A percentile compares a stretch with the other conserved stretches of the same genome.
These are phyloP conservation scores for Trichoderma afroharzianum DNA, from an alignment of 2,329 filamentous ascomycete species.

Conservation along the genomic window DNA sequence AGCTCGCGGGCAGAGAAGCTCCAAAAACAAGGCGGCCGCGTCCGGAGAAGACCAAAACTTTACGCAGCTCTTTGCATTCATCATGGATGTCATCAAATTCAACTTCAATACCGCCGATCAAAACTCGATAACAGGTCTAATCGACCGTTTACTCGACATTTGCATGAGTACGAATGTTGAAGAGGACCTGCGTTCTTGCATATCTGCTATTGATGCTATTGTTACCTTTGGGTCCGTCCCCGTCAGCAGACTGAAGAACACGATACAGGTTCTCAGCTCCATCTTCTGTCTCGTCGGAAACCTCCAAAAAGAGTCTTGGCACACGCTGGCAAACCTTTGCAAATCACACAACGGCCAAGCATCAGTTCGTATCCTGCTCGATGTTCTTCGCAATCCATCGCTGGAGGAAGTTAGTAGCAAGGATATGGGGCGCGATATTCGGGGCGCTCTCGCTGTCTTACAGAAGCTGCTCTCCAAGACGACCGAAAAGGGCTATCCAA, in stretches of 20 bases:
- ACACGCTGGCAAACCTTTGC: constrained; percentile 65
- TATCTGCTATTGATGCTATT: constrained; percentile 65
- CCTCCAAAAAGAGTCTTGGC: constrained; percentile 64
- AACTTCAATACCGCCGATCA: constrained; percentile 67
- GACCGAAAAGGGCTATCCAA: constrained; percentile 56
- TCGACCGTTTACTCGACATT: constrained; percentile 61
- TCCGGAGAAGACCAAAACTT: constrained; percentile 60
- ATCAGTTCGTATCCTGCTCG: constrained; percentile 62
- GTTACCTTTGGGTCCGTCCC: constrained; percentile 72
- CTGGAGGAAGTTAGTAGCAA: constrained; percentile 46
- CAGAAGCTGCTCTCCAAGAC: constrained; percentile 60
- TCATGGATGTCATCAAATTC: constrained; percentile 70
- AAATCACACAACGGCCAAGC: constrained; percentile 70
- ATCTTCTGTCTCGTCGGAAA: constrained; percentile 63
- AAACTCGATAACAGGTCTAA: constrained; percentile 55
- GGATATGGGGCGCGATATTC: constrained; percentile 53
- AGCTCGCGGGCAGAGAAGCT: constrained; percentile 34
- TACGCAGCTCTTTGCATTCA: constrained; percentile 60
- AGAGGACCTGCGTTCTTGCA: constrained; percentile 63
- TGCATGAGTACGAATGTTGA: constrained; percentile 64
- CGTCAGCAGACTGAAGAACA: constrained; percentile 56
- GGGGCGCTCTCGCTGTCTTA: constrained; percentile 60
- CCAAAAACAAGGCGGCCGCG: constrained; percentile 36
- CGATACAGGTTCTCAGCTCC: constrained; percentile 67
- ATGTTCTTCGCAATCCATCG: constrained; percentile 53